Conservation (phyloP, 2,329 filamentous ascomycete species). For the Verticillium longisporum region DNA sequence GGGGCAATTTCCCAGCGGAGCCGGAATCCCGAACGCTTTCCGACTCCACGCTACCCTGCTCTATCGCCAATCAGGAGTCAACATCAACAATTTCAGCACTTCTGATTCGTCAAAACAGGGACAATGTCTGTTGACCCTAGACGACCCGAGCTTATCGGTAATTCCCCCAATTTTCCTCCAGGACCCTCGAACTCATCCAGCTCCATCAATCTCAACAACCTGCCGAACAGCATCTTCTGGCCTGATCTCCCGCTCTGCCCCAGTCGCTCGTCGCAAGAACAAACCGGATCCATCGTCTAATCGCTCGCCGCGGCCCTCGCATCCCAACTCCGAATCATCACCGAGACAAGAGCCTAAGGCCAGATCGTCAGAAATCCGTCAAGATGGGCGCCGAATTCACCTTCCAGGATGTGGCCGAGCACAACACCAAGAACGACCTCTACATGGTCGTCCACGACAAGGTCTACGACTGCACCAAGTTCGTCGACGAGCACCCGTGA, state of each 20-base stretch:
- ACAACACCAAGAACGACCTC: constrained; percentile 91
- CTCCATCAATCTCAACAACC: constrained; percentile 10
- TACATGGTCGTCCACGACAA: constrained; percentile 92
- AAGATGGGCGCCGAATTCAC: constrained; percentile 49
- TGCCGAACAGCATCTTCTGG: constrained; percentile 5
- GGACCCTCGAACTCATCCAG: not conserved
- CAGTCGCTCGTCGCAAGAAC: not conserved
- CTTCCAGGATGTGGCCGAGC: constrained; percentile 73
- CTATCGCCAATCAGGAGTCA: not conserved
- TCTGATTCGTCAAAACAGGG: constrained; percentile 1
- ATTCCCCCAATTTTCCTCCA: constrained; percentile 7
- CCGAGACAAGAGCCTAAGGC: not conserved
- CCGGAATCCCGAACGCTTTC: not conserved
- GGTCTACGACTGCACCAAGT: constrained; percentile 84
- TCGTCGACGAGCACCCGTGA: constrained; percentile 94
- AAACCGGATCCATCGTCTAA: no score
- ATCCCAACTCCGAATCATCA: not conserved
- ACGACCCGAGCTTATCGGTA: not conserved
- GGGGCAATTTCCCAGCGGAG: not conserved
- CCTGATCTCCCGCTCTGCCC: not conserved
- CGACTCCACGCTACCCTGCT: not conserved
- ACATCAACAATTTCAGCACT: constrained; percentile 7
- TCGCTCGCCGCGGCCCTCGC: not conserved
- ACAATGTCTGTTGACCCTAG: not conserved
- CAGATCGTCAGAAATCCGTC: constrained; percentile 5